phyloP scores from a whole-genome alignment of 805 yeast genomes.

The Candida fluviatilis region DNA sequence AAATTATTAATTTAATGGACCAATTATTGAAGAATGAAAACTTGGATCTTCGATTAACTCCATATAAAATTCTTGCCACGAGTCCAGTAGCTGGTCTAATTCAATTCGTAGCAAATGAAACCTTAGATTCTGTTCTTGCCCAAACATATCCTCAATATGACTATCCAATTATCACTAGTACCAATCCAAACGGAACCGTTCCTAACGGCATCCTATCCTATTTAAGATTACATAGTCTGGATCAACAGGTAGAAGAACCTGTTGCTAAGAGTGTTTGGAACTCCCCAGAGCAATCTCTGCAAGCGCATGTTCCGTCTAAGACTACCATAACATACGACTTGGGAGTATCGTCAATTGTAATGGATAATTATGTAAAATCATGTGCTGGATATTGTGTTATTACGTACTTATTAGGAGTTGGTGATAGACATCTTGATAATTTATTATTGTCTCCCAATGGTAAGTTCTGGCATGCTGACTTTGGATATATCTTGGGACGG shows the following conservation, averaged over 20 bases:
- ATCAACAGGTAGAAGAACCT: constrained; percentile 21
- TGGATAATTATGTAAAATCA: constrained; percentile 92
- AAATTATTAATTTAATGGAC: constrained; percentile 88
- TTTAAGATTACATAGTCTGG: constrained; percentile 52
- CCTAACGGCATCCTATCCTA: constrained; percentile 70
- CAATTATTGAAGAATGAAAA: constrained; percentile 83
- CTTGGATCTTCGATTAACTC: constrained; percentile 80
- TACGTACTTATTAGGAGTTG: constrained; percentile 91
- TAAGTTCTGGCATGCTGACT: constrained; percentile 97
- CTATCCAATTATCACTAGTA: constrained; percentile 7
- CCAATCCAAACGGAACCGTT: constrained; percentile 3
- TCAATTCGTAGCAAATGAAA: constrained; percentile 91
- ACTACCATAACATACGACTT: constrained; percentile 35
- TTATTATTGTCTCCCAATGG: constrained; percentile 70
- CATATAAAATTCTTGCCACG: constrained; percentile 87
- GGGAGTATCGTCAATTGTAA: constrained; percentile 57
- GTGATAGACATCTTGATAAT: constrained; percentile 95
- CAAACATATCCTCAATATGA: constrained; percentile 17
- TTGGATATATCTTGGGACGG: constrained; percentile 92
- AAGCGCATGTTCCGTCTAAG: constrained; percentile 15
- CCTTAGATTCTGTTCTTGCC: constrained; percentile 73
- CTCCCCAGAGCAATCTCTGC: constrained; percentile 5
- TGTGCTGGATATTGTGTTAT: constrained; percentile 98
- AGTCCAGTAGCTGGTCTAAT: constrained; percentile 89
- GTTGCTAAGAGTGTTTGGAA: constrained; percentile 20